Conservation (phyloP, 495 filamentous ascomycete species). For the Cladorrhinum samala region DNA sequence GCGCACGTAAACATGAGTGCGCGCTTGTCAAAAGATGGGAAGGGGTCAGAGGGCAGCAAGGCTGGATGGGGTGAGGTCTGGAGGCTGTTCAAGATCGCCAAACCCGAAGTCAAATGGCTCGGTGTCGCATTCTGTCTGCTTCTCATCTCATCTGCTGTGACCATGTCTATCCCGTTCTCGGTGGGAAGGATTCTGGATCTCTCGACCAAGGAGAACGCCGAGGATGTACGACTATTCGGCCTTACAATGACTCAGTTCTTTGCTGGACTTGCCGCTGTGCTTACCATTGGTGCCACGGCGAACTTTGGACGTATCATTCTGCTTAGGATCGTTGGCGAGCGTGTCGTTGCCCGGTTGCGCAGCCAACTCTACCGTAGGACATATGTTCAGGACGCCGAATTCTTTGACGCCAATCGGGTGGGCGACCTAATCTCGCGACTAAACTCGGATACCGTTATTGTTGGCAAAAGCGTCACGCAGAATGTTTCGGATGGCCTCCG, state of each 20-base stretch:
- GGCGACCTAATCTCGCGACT: slow-evolving; percentile 93
- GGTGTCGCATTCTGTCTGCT: slow-evolving; percentile 73
- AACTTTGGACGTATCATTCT: slow-evolving; percentile 95
- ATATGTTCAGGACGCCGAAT: slow-evolving; percentile 92
- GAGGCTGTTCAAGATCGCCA: slow-evolving; percentile 83
- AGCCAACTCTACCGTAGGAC: slow-evolving; percentile 87
- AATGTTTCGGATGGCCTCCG: slow-evolving; percentile 93
- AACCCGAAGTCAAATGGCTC: slow-evolving; percentile 76
- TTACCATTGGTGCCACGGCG: slow-evolving; percentile 46
- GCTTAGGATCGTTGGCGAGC: slow-evolving; percentile 89
- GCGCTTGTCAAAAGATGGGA: slow-evolving; percentile 73
- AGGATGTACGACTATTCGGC: slow-evolving; percentile 27
- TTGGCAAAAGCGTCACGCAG: slow-evolving; percentile 96
- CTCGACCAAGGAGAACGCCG: slow-evolving; percentile 34
- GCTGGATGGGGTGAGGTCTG: slow-evolving; percentile 71
- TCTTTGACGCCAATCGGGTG: slow-evolving; percentile 96
- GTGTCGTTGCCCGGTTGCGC: slow-evolving; percentile 82
- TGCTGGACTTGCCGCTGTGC: slow-evolving; percentile 31
- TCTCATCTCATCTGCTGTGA: slow-evolving; percentile 79
- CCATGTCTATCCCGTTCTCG: slow-evolving; percentile 91
- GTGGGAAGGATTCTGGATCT: slow-evolving; percentile 90
- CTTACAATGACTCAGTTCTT: slow-evolving; percentile 36
- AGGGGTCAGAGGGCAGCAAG: slow-evolving; percentile 54
- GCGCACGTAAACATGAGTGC: slow-evolving; percentile 85
- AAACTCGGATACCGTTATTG: slow-evolving; percentile 92